A percentile compares a stretch with the other conserved stretches of the same genome.
Evolutionary conservation across 2,329 filamentous ascomycete species (phyloP).

Genomic region (Paramyrothecium sp.): DNA sequence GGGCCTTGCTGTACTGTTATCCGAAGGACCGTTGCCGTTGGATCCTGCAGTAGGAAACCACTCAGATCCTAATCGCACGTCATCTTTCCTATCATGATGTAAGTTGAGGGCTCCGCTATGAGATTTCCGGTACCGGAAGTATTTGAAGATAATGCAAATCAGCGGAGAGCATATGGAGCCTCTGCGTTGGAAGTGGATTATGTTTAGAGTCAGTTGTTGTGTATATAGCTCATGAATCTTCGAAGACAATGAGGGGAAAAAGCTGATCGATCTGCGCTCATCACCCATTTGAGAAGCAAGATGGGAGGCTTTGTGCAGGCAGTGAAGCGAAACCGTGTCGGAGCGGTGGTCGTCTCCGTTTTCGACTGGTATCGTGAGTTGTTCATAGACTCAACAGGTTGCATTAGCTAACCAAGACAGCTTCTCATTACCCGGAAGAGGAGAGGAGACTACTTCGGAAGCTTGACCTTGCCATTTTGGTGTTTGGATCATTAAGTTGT

Average conservation of each 20-base stretch:
- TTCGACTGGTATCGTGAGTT: constrained; percentile 27
- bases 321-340: constrained; percentile 18
- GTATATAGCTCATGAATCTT: too few relatives aligned
- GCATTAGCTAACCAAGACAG: constrained; percentile 6
- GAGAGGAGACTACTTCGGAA: constrained; percentile 22
- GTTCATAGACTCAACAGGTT: background rate
- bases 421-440: constrained; percentile 20
- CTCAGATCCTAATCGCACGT: background rate
- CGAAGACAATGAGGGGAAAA: too few relatives aligned
- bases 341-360: constrained; percentile 20
- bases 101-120: background rate
- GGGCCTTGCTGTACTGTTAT: too few relatives aligned
- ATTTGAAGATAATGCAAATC: too few relatives aligned
- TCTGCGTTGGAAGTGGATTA: too few relatives aligned
- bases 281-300: background rate
- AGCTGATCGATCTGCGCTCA: background rate
- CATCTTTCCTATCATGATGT: background rate
- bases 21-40: background rate
- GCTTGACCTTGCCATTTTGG: constrained; percentile 20
- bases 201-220: too few relatives aligned
- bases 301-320: constrained; percentile 7
- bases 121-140: too few relatives aligned
- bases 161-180: too few relatives aligned
- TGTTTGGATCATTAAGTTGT: constrained; percentile 21
- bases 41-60: too few relatives aligned